phyloP scores from a whole-genome alignment of 2,329 filamentous ascomycete species.

The Colletotrichum higginsianum region DNA sequence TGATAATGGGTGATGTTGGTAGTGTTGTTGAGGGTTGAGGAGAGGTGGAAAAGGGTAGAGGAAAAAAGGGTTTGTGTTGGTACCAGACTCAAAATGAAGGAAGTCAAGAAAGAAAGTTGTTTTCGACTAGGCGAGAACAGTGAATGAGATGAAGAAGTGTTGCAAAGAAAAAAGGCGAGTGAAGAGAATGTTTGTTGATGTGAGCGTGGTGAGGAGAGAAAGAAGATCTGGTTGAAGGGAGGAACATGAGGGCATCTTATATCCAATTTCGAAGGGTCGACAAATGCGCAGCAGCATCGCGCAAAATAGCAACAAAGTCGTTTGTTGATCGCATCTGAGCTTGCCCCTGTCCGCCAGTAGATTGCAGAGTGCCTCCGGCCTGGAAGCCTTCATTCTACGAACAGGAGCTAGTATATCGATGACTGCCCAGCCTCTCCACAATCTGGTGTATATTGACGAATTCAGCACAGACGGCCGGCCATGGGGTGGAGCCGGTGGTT shows the following conservation, averaged over 20 bases:
- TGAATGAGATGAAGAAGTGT: background rate
- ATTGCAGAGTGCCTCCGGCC: background rate
- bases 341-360: background rate
- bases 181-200: slow-evolving; percentile 25
- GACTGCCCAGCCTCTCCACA: slow-evolving; percentile 36
- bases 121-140: background rate
- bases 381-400: background rate
- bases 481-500: no score
- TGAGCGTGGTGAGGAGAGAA: slow-evolving; percentile 17
- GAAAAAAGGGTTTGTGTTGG: background rate
- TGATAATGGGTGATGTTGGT: background rate
- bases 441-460: slow-evolving; percentile 28
- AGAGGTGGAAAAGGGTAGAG: no score
- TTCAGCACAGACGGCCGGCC: background rate
- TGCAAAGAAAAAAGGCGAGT: background rate
- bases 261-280: background rate
- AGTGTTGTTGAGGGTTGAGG: background rate
- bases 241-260: slow-evolving; percentile 19
- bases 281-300: background rate
- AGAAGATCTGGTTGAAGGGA: background rate
- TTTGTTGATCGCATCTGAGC: slow-evolving; percentile 19
- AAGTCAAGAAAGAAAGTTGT: background rate
- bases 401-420: slow-evolving; percentile 26
- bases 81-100: slow-evolving; percentile 14
- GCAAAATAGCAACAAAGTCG: no score